Evolutionary conservation across 306 rosid species (phyloP).

Genomic region (Vigna hirtella): DNA sequence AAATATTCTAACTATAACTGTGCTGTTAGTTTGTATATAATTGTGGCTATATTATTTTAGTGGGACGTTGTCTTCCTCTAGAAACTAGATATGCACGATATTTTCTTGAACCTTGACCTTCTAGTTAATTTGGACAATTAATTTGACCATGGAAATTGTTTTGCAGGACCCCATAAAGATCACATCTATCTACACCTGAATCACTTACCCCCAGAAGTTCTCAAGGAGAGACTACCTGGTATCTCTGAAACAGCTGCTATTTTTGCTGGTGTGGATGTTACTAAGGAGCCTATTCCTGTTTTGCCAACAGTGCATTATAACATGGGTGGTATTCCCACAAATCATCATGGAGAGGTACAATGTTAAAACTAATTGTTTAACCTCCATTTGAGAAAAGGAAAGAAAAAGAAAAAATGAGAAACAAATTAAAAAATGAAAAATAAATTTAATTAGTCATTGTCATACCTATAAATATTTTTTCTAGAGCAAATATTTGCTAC

Average conservation of each 20-base stretch:
- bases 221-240: conserved; percentile 99
- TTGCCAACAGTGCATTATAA: conserved; percentile 97
- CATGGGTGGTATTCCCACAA: conserved; percentile 98
- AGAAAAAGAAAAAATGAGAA: neutral
- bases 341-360: conserved; percentile 87
- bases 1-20: neutral
- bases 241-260: conserved; percentile 99
- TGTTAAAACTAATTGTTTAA: conserved; percentile 28
- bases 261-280: conserved; percentile 98
- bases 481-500: neutral
- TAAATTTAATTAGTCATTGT: neutral
- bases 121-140: conserved; percentile 16
- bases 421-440: neutral
- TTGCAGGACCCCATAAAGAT: conserved; percentile 93
- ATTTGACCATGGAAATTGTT: conserved; percentile 24
- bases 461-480: conserved; percentile 3
- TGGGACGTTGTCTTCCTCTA: conserved; percentile 5
- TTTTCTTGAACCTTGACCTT: conserved; percentile 33
- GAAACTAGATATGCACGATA: conserved; percentile 4
- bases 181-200: conserved; percentile 98
- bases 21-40: neutral
- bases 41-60: neutral
- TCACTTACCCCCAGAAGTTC: conserved; percentile 98
- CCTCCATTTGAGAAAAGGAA: neutral
- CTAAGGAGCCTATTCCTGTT: conserved; percentile 97